phyloP scores from a whole-genome alignment of 2,329 filamentous ascomycete genomes.

The Aspergillus novoparasiticus region DNA sequence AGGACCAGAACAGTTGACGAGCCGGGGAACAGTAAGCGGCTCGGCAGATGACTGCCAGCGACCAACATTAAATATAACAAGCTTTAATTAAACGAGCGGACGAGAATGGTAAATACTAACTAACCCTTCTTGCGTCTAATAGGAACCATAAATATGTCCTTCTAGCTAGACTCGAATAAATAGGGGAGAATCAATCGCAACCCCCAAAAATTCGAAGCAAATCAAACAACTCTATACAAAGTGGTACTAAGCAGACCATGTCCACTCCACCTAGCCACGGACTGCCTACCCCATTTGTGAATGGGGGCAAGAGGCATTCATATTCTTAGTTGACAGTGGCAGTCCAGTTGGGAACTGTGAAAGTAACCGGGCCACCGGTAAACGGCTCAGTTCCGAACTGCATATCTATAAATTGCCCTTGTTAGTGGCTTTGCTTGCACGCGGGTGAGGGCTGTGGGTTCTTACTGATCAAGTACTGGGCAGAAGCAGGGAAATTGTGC shows the following conservation, averaged over 20 bases:
- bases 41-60: neutral
- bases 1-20: neutral
- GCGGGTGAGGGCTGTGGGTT: conserved; percentile 16
- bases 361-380: conserved; percentile 50
- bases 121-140: no score
- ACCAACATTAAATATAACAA: neutral
- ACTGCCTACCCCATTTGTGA: neutral
- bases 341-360: conserved; percentile 22
- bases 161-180: neutral
- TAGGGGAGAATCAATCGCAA: neutral
- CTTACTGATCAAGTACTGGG: conserved; percentile 55
- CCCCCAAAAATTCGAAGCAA: neutral
- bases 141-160: no score
- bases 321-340: conserved; percentile 12
- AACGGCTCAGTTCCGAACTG: conserved; percentile 61
- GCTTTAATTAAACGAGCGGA: neutral
- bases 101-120: neutral
- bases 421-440: neutral
- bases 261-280: neutral
- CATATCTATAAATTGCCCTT: conserved; percentile 12
- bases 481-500: conserved; percentile 49
- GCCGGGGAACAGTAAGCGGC: neutral
- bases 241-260: neutral
- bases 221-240: neutral
- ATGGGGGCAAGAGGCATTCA: neutral